Conservation (phyloP, 441 rosid genomes). For the Geranium incanum region DNA sequence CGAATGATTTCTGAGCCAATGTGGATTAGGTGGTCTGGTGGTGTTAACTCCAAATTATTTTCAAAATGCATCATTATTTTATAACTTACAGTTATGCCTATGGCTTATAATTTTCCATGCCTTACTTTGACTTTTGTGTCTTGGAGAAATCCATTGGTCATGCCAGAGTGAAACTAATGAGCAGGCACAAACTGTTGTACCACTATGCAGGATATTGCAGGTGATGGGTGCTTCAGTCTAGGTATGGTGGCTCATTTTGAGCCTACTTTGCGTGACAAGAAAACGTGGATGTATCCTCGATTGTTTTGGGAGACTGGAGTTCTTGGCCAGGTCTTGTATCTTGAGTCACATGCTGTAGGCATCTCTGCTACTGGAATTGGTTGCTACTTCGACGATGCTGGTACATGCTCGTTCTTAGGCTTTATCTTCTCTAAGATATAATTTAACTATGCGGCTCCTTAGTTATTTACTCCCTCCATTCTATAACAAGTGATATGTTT, state of each 20-base stretch:
- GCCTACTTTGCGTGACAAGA: slow-evolving; percentile 42
- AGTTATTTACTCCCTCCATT: neutral
- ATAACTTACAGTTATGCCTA: neutral
- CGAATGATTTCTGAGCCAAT: neutral
- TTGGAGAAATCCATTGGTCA: neutral
- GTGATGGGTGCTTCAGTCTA: slow-evolving; percentile 88
- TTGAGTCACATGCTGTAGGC: slow-evolving; percentile 80
- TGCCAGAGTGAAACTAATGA: neutral
- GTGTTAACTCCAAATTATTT: neutral
- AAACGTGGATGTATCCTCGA: slow-evolving; percentile 81
- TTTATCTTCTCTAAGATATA: neutral
- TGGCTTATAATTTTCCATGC: neutral
- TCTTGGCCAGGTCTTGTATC: slow-evolving; percentile 75
- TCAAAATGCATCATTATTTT: neutral
- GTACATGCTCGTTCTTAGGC: slow-evolving; percentile 24
- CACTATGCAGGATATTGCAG: slow-evolving; percentile 62
- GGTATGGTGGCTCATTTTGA: slow-evolving; percentile 80
- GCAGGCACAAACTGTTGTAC: neutral
- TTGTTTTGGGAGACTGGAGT: slow-evolving; percentile 89
- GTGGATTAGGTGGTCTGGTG: neutral
- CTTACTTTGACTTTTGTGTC: neutral
- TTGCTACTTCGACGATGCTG: slow-evolving; percentile 86
- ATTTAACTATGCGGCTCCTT: neutral
- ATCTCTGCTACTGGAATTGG: slow-evolving; percentile 80
- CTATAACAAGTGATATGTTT: neutral